phyloP scores from a whole-genome alignment of 306 rosid genomes.

The Canavalia gladiata region DNA sequence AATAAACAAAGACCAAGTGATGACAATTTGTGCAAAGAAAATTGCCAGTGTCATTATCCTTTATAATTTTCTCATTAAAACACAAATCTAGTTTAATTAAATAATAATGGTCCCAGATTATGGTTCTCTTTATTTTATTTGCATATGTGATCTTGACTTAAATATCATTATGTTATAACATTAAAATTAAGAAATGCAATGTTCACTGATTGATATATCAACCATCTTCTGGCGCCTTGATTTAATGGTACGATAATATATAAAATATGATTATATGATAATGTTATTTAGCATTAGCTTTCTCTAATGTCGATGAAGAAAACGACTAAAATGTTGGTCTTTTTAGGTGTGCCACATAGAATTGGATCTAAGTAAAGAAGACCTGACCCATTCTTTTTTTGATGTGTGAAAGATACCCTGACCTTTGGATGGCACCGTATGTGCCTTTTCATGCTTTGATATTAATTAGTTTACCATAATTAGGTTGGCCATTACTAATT shows the following conservation, averaged over 20 bases:
- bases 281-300: conserved; percentile 45
- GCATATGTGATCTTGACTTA: conserved; percentile 32
- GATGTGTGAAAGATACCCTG: neutral
- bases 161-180: conserved; percentile 43
- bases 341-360: conserved; percentile 40
- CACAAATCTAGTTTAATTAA: neutral
- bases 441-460: conserved; percentile 38
- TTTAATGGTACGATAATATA: conserved; percentile 47
- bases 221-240: neutral
- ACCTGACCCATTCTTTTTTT: no score
- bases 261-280: conserved; percentile 46
- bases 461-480: conserved; percentile 28
- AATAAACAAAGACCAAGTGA: conserved; percentile 10
- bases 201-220: neutral
- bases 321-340: conserved; percentile 34
- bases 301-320: conserved; percentile 43
- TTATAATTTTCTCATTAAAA: neutral
- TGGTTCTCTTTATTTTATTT: conserved; percentile 32
- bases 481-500: conserved; percentile 42
- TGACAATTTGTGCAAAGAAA: neutral
- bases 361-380: neutral
- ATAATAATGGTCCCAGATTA: conserved; percentile 41
- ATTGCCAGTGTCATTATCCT: neutral
- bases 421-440: conserved; percentile 43
- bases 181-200: conserved; percentile 30